These are phyloP conservation scores for Collybiopsis confluens DNA, from an alignment of 768 basidiomycete species.

Conservation along the genomic window DNA sequence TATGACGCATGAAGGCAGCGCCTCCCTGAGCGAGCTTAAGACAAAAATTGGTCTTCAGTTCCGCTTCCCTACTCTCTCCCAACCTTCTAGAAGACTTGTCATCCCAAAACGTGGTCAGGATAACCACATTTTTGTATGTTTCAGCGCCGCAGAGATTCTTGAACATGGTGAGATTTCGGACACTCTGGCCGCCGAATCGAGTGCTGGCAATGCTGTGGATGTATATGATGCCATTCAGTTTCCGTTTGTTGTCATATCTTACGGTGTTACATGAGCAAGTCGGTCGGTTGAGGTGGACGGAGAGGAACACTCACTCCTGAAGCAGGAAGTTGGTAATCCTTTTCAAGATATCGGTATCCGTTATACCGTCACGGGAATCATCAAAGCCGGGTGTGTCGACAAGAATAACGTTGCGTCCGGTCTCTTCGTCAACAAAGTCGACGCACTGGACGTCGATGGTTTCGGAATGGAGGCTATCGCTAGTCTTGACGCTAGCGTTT, in stretches of 20 bases:
- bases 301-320: conserved; percentile 14
- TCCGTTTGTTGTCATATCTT: conserved; percentile 8
- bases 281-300: conserved; percentile 1
- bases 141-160: conserved; percentile 38
- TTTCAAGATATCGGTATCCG: conserved; percentile 32
- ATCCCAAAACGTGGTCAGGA: conserved; percentile 40
- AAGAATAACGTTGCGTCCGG: conserved; percentile 15
- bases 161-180: conserved; percentile 38
- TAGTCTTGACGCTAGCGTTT: background rate
- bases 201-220: conserved; percentile 32
- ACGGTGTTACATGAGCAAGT: too few species aligned
- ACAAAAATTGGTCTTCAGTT: conserved; percentile 26
- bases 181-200: conserved; percentile 29
- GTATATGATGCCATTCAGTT: conserved; percentile 27
- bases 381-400: conserved; percentile 25
- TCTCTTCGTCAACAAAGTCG: conserved; percentile 6
- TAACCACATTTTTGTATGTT: too few species aligned
- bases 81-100: conserved; percentile 27
- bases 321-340: conserved; percentile 23
- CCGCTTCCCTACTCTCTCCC: background rate
- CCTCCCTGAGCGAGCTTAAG: too few species aligned
- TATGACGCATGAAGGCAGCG: conserved; percentile 29
- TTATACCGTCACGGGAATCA: conserved; percentile 18
- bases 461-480: conserved; percentile 2
- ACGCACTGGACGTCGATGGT: background rate